Conservation (phyloP, 1,284 basidiomycete species). For the Malassezia brasiliensis region DNA sequence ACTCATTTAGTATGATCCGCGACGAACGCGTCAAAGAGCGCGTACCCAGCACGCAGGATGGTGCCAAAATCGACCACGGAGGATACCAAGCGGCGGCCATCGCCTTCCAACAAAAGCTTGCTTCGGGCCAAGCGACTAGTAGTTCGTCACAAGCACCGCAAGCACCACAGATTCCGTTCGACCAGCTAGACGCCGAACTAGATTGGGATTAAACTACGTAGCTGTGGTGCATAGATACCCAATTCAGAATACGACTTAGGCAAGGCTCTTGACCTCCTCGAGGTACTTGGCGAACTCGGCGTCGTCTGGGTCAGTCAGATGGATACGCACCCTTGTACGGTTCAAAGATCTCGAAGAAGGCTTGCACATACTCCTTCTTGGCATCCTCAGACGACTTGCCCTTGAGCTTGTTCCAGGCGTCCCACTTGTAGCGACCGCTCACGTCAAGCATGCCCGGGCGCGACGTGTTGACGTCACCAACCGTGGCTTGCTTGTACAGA, state of each 20-base stretch:
- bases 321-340: constrained; percentile 10
- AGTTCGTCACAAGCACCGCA: neutral
- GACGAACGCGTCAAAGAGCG: constrained; percentile 10
- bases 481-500: constrained; percentile 44
- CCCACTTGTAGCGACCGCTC: constrained; percentile 20
- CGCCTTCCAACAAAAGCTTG: constrained; percentile 18
- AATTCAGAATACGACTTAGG: neutral
- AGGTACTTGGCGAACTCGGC: constrained; percentile 12
- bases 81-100: constrained; percentile 29
- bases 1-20: constrained; percentile 8
- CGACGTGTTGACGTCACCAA: constrained; percentile 44
- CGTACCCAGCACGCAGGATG: constrained; percentile 17
- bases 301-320: constrained; percentile 7
- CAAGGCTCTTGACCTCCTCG: constrained; percentile 10
- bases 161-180: constrained; percentile 5
- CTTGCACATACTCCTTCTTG: constrained; percentile 29
- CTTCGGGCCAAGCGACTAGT: neutral
- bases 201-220: constrained; percentile 25
- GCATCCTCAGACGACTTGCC: constrained; percentile 27
- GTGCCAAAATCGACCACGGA: constrained; percentile 38
- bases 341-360: constrained; percentile 18
- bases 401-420: constrained; percentile 33
- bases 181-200: constrained; percentile 36
- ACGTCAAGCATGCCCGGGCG: constrained; percentile 42
- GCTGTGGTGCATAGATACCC: neutral